Evolutionary conservation across 148 eudicot genomes (phyloP).

Genomic region (Vaccinium macrocarpon): DNA sequence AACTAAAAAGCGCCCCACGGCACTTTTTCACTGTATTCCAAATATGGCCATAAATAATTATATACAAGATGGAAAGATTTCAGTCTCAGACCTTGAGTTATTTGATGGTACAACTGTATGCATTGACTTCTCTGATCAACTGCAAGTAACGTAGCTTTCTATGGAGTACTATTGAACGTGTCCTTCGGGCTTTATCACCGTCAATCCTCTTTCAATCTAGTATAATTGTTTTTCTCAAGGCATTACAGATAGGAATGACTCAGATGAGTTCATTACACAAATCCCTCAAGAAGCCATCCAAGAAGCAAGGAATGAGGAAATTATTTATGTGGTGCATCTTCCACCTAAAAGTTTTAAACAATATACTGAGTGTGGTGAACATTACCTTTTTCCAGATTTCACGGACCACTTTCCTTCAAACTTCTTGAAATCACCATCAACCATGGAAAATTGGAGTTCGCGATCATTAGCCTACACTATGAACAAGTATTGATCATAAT

Average conservation of each 20-base stretch:
- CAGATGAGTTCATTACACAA: not conserved
- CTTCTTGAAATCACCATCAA: slow-evolving; percentile 98
- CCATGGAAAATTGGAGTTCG: slow-evolving; percentile 90
- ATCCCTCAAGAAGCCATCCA: not conserved
- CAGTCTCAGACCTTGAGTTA: too few relatives aligned
- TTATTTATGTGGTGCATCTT: not conserved
- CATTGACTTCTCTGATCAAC: not conserved
- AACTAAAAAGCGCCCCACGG: too few relatives aligned
- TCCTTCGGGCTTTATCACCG: not conserved
- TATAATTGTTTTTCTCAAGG: not conserved
- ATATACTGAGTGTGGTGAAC: not conserved
- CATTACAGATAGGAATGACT: not conserved
- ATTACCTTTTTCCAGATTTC: slow-evolving; percentile 61
- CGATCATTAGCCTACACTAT: slow-evolving; percentile 64
- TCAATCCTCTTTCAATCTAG: not conserved
- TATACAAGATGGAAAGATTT: too few relatives aligned
- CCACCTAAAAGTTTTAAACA: not conserved
- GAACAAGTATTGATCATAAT: slow-evolving; percentile 17
- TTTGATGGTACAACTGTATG: not conserved
- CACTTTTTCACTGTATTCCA: too few relatives aligned
- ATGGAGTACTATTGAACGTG: not conserved
- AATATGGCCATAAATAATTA: too few relatives aligned
- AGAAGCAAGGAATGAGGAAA: slow-evolving; percentile 7
- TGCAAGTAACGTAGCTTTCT: not conserved
- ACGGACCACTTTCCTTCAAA: slow-evolving; percentile 97